phyloP scores from a whole-genome alignment of 2,329 filamentous ascomycete species.

The Helminthosporium solani region DNA sequence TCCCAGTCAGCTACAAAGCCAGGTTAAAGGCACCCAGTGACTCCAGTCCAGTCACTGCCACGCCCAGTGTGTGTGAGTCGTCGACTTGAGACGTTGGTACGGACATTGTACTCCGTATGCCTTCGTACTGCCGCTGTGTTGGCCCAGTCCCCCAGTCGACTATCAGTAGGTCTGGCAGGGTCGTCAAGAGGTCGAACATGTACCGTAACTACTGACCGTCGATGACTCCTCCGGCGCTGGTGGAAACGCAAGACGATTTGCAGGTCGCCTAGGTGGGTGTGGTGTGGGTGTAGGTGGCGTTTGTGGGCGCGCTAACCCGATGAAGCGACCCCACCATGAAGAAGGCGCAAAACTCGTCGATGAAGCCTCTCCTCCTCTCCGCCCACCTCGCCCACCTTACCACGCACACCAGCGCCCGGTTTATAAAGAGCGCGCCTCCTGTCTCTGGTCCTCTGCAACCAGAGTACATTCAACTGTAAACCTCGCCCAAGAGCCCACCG shows the following conservation, averaged over 20 bases:
- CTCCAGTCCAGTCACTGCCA: too few relatives aligned
- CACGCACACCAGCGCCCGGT: slow-evolving; percentile 23
- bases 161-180: too few relatives aligned
- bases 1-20: too few relatives aligned
- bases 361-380: slow-evolving; percentile 11
- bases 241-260: background rate
- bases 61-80: too few relatives aligned
- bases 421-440: slow-evolving; percentile 27
- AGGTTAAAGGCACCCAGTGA: too few relatives aligned
- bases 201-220: background rate
- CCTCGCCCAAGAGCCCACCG: slow-evolving; percentile 18
- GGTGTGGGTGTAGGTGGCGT: background rate
- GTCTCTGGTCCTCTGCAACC: slow-evolving; percentile 34
- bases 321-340: background rate
- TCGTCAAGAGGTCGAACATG: too few relatives aligned
- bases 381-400: slow-evolving; percentile 10
- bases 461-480: slow-evolving; percentile 32
- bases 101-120: background rate
- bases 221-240: background rate
- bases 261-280: background rate
- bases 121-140: too few relatives aligned
- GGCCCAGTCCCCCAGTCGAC: too few relatives aligned
- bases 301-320: background rate
- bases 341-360: slow-evolving; percentile 1
- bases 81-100: background rate